Conservation (phyloP, 768 basidiomycete genomes). For the Macrocybe gigantea region DNA sequence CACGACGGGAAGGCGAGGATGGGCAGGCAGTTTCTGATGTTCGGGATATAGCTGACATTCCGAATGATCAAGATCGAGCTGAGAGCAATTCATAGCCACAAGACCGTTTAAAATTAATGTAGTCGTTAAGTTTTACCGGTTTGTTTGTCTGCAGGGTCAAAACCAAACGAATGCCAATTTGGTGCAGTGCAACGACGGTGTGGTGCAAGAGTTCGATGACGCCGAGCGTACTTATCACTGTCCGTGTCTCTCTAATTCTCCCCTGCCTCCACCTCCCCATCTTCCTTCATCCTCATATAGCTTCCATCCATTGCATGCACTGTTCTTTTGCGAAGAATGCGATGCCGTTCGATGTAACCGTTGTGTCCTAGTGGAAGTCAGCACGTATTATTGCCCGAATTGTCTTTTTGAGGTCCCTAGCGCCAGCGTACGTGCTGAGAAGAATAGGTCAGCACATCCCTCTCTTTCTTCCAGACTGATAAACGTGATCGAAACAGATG, state of each 20-base stretch:
- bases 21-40: too few species aligned
- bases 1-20: too few species aligned
- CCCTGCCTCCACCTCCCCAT: slow-evolving; percentile 67
- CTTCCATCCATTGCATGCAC: slow-evolving; percentile 76
- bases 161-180: background rate
- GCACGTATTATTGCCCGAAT: slow-evolving; percentile 96
- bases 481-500: slow-evolving; percentile 51
- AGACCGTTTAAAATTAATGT: background rate
- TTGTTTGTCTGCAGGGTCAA: background rate
- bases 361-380: slow-evolving; percentile 90
- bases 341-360: slow-evolving; percentile 91
- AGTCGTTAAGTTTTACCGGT: background rate
- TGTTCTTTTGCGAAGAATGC: slow-evolving; percentile 99
- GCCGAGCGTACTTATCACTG: slow-evolving; percentile 62
- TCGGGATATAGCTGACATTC: too few species aligned
- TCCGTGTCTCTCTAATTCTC: slow-evolving; percentile 57
- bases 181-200: background rate
- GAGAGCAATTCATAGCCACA: background rate
- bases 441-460: slow-evolving; percentile 65
- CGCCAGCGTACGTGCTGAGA: slow-evolving; percentile 96
- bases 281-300: slow-evolving; percentile 72
- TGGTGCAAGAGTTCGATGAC: slow-evolving; percentile 16
- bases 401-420: slow-evolving; percentile 98
- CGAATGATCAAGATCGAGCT: background rate
- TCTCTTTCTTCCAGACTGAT: slow-evolving; percentile 3